phyloP scores from a whole-genome alignment of 495 filamentous ascomycete species.

The Rostrohypoxylon terebratum region DNA sequence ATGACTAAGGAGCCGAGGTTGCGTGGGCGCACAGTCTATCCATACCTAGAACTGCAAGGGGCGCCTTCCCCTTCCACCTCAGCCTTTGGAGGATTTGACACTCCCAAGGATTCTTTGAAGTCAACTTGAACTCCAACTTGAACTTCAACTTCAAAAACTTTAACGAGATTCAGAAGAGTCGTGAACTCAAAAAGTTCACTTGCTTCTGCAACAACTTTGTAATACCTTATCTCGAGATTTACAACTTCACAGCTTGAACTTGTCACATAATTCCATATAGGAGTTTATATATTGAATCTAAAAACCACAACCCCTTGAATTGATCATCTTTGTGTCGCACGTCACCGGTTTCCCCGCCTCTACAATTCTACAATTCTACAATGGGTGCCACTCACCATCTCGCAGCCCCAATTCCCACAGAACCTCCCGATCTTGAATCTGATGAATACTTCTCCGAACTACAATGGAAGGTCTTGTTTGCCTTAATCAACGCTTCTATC shows the following conservation, averaged over 20 bases:
- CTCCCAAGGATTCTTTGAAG: background rate
- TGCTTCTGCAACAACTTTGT: background rate
- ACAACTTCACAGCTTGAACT: background rate
- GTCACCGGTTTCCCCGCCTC: background rate
- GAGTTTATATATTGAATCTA: background rate
- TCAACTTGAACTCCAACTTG: too few relatives aligned
- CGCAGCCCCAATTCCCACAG: constrained; percentile 44
- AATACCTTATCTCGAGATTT: background rate
- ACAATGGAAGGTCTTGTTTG: constrained; percentile 53
- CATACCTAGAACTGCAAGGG: background rate
- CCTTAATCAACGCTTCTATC: constrained; percentile 52
- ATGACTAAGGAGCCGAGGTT: constrained; percentile 7
- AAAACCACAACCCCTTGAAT: background rate
- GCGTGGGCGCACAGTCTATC: background rate
- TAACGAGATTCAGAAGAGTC: background rate
- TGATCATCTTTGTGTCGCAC: background rate
- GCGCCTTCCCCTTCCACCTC: too few relatives aligned
- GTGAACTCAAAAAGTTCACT: background rate
- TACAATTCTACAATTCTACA: constrained; percentile 33
- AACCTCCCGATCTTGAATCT: constrained; percentile 44
- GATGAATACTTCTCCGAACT: constrained; percentile 50
- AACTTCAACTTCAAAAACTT: background rate
- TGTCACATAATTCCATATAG: background rate
- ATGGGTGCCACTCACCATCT: constrained; percentile 36
- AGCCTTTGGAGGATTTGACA: background rate